Percentiles rank a stretch among this genome's conserved stretches.
Evolutionary conservation across 1,284 basidiomycete species (phyloP).

Genomic region (Pisolithus thermaeus): DNA sequence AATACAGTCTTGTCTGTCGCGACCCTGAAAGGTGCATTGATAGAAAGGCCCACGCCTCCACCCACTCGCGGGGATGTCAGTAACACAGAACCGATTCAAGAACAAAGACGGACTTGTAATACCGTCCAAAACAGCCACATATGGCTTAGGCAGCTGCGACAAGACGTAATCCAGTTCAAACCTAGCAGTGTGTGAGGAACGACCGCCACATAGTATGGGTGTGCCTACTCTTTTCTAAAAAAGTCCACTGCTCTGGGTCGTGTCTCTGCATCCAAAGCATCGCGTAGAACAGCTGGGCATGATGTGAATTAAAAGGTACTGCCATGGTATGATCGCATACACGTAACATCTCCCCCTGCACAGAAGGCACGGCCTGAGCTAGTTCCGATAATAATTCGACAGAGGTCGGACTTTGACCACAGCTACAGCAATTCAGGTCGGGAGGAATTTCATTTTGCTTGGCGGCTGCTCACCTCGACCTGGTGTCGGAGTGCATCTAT

Average conservation of each 20-base stretch:
- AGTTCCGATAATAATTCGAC: slow-evolving; percentile 72
- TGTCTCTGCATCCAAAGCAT: slow-evolving; percentile 45
- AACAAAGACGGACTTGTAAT: slow-evolving; percentile 67
- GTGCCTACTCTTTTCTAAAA: slow-evolving; percentile 82
- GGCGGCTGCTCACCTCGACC: slow-evolving; percentile 54
- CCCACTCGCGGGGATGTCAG: slow-evolving; percentile 62
- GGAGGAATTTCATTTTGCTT: slow-evolving; percentile 3
- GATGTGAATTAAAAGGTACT: slow-evolving; percentile 13
- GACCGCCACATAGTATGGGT: slow-evolving; percentile 3
- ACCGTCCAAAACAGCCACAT: slow-evolving; percentile 88
- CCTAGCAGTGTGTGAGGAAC: slow-evolving; percentile 33
- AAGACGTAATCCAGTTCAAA: slow-evolving; percentile 89
- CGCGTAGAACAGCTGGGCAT: slow-evolving; percentile 47
- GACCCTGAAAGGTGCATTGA: slow-evolving; percentile 87
- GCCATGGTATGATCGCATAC: slow-evolving; percentile 40
- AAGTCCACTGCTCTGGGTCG: slow-evolving; percentile 69
- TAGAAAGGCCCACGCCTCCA: slow-evolving; percentile 88
- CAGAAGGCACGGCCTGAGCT: slow-evolving; percentile 86
- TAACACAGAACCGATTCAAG: slow-evolving; percentile 6
- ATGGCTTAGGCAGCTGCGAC: slow-evolving; percentile 78
- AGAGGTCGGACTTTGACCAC: slow-evolving; percentile 74
- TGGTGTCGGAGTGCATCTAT: slow-evolving; percentile 66
- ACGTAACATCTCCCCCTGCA: slow-evolving; percentile 89
- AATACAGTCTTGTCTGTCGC: slow-evolving; percentile 91
- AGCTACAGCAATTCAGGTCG: slow-evolving; percentile 42